Evolutionary conservation across 163 green algal species (phyloP), one percentile per base, ranked within the genome.

Genomic region (Trebouxia gelatinosa): DNA sequence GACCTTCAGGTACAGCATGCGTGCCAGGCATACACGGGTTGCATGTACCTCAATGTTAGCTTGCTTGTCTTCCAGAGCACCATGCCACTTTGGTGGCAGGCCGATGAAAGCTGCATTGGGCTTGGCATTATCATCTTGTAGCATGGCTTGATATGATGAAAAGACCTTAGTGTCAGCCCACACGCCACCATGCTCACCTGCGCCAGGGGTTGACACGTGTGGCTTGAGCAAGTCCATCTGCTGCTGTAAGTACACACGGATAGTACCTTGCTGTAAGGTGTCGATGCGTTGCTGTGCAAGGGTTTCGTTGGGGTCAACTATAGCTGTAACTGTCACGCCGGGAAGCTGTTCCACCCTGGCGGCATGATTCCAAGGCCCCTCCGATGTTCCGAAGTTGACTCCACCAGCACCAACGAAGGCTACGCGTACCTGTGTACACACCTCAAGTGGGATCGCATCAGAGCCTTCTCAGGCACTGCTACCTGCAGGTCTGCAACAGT

Each of bases 51-150:
- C 71, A 38, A 78, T 78, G 17, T 78, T 67, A 7, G 46, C 48
- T 26, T 57, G 67, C 6, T 39, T 26, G 17, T 78, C 71, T 13
- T 66, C 48, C 21, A 78, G 50, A 11, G 46, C 32, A 23, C 71
- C 71, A 58, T 78, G 71, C 17, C 50, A 78, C 50, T 70, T 65
- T 35, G 79, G 79, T 21, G 79, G 79, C 4, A 80, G 11, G 6
- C 79, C 79, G 38, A 83, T 80, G 79, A 83, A 72, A 28, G 58
- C 65, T 59, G 79, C 79, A 59, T 78, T 70, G 5, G 79, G 79
- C 28, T 77, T 79, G 19, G 64, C 38, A 21, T 77, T 17, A 19
- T 17, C 31, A 34, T 61, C 51, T 5, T 79, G 43, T 21, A 83
- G 79, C 79, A 83, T 78, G 2, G 51, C 64, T 16, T 65, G 39